Base-by-base conservation (phyloP, 371 early-diverging fungal genomes). In the Rhizopus sp. region DNA sequence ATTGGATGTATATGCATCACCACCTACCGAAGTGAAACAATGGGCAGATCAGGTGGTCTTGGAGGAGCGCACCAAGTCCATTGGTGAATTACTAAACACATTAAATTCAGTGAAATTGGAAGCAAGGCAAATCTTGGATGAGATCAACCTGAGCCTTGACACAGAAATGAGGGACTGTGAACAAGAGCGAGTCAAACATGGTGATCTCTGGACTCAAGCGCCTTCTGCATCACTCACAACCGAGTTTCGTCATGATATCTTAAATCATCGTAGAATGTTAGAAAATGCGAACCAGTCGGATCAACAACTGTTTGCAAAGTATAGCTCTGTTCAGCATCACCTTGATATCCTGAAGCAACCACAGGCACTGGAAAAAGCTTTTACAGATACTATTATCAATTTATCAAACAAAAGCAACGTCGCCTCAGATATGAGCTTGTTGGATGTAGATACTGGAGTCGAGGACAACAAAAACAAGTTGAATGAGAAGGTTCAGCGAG, bases 101-200 rank as follows among this genome's bases (percentile, higher is more conserved):
- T 58, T 95, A 23, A 86, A 89, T 50, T 72, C 80, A 0, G 60
- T 86, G 51, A 89, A 88, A 64, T 57, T 60, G 7, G 75, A 81
- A 41, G 82, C 88, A 2, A 78, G 65, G 45, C 86, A 86, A 13
- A 59, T 68, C 7, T 71, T 95, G 49, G 87, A 89, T 65, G 84
- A 89, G 16, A 66, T 83, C 7, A 78, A 80, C 1, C 53, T 87
- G 49, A 57, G 71, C 30, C 61, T 96, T 51, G 95, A 94, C 58
- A 86, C 88, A 47, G 96, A 96, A 77, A 93, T 92, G 73, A 81
- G 83, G 53, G 93, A 88, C 23, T 93, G 92, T 64, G 95, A 95
- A 54, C 73, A 69, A 8, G 71, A 86, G 64, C 60, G 93, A 62
- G 92, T 90, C 64, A 74, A 88, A 57, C 89, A 87, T 60, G 85